Conservation (phyloP, 495 filamentous ascomycete species). For the Tetracladium setigerum region DNA sequence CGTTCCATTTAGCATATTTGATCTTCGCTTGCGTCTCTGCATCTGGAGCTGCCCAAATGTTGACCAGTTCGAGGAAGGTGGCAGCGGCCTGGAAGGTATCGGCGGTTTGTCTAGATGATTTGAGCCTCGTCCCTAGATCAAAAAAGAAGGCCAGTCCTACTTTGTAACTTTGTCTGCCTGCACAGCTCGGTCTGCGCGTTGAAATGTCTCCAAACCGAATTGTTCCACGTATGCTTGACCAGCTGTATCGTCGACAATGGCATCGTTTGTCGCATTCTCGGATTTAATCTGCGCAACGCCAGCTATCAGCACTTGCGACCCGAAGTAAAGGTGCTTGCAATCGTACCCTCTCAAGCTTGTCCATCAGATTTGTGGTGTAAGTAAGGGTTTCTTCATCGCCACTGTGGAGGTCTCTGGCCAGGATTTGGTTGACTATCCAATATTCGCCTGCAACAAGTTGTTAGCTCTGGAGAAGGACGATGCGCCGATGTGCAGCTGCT, state of each 20-base stretch:
- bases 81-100: conserved; percentile 88
- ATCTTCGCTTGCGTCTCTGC: conserved; percentile 76
- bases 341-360: conserved; percentile 77
- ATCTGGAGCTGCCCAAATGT: conserved; percentile 73
- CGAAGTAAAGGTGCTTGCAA: not conserved
- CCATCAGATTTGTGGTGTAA: conserved; percentile 81
- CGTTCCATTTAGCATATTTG: conserved; percentile 95
- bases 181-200: conserved; percentile 73
- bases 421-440: conserved; percentile 87
- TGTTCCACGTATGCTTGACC: conserved; percentile 90
- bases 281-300: conserved; percentile 52
- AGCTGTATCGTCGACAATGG: conserved; percentile 78
- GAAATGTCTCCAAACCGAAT: conserved; percentile 82
- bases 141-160: conserved; percentile 35
- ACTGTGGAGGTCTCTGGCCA: conserved; percentile 69
- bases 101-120: conserved; percentile 65
- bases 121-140: not conserved
- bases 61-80: conserved; percentile 81
- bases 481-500: conserved; percentile 1
- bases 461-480: conserved; percentile 7
- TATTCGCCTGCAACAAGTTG: conserved; percentile 62
- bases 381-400: conserved; percentile 62
- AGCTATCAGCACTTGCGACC: not conserved
- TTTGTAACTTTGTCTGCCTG: conserved; percentile 77
- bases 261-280: conserved; percentile 44